Evolutionary conservation across 306 rosid species (phyloP), one percentile per base, ranked within the genome.

Genomic region (Trifolium dubium): DNA sequence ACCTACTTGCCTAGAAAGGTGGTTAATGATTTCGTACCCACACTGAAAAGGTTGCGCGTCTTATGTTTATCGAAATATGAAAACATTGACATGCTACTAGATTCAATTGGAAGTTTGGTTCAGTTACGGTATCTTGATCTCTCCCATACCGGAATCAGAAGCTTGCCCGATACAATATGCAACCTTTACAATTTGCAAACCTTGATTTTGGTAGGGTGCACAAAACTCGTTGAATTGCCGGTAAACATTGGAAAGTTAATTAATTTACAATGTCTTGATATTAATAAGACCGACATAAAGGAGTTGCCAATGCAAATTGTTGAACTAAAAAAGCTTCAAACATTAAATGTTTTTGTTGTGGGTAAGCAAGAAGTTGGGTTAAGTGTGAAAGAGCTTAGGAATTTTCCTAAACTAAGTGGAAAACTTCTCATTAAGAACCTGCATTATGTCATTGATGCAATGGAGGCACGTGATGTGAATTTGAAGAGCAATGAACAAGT

Each of bases 101-200:
- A 46, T 29, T 46, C 72, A 47, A 30, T 67, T 30, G 72, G 72
- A 3, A 53, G 7, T 35, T 18, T 70, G 13, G 13, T 70, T 13
- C 64, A 53, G 0, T 53, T 70, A 37, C 75, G 56, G 7, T 67
- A 44, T 28, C 40, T 67, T 2, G 40, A 67, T 44, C 56, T 67
- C 6, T 67, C 58, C 6, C 4, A 0, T 18, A 44, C 41, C 14
- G 2, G 2, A 6, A 28, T 44, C 40, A 0, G 44, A 44, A 44
- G 56, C 1, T 28, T 67, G 41, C 72, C 72, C 0, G 29, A 43
- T 14, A 14, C 58, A 67, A 28, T 29, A 13, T 43, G 55, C 8
- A 29, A 28, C 2, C 56, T 67, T 13, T 67, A 67, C 56, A 12
- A 44, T 67, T 13, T 67, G 72, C 58, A 67, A 14, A 67, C 72